phyloP scores from a whole-genome alignment of 305 asterid genomes.

The Fraxinus baroniana region DNA sequence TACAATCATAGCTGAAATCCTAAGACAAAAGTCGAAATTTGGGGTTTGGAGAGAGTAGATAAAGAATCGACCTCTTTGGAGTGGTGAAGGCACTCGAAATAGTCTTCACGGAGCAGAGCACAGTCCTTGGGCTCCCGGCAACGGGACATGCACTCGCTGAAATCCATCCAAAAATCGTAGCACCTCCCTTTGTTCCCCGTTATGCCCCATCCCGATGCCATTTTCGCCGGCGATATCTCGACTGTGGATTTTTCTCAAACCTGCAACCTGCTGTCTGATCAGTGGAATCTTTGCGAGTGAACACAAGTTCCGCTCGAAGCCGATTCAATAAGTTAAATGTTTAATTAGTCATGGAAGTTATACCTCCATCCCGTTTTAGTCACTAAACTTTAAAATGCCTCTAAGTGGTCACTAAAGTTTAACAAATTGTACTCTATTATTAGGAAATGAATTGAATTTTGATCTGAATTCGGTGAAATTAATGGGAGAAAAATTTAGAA shows the following conservation, averaged over 20 bases:
- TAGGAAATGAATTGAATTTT: too few species aligned
- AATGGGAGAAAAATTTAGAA: too few species aligned
- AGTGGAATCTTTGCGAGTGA: neutral
- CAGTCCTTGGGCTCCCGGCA: slow-evolving; percentile 94
- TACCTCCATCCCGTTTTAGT: too few species aligned
- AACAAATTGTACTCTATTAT: too few species aligned
- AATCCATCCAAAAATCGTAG: slow-evolving; percentile 96
- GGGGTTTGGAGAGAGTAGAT: neutral
- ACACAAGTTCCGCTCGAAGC: neutral
- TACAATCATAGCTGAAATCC: neutral
- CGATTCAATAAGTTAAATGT: neutral
- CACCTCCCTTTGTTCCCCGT: slow-evolving; percentile 95
- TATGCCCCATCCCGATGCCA: slow-evolving; percentile 99
- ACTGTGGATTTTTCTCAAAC: neutral
- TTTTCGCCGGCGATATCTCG: slow-evolving; percentile 22
- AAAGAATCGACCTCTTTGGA: slow-evolving; percentile 69
- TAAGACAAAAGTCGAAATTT: neutral
- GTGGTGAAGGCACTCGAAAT: slow-evolving; percentile 95
- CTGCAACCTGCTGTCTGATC: neutral
- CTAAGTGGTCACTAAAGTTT: too few species aligned
- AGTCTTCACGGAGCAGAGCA: slow-evolving; percentile 86
- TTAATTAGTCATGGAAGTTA: neutral
- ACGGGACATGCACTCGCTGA: slow-evolving; percentile 93
- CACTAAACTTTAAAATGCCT: too few species aligned
- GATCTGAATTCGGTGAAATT: too few species aligned